Conservation (phyloP, 2,329 filamentous ascomycete genomes). For the Periconia sp. region DNA sequence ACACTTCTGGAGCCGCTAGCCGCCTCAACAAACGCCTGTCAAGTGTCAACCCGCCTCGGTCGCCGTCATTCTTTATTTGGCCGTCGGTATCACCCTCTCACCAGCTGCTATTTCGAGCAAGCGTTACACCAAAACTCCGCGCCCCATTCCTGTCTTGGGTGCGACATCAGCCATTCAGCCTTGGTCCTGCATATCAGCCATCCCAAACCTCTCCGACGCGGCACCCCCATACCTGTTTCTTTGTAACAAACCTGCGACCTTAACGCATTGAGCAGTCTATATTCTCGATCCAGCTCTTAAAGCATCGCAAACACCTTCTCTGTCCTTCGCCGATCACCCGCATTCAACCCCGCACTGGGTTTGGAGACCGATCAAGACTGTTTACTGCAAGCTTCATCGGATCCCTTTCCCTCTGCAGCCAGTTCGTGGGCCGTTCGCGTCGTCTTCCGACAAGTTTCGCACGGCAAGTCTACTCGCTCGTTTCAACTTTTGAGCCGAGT, state of each 20-base stretch:
- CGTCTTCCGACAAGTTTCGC: slow-evolving; percentile 12
- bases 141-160: slow-evolving; percentile 38
- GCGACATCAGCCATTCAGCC: slow-evolving; percentile 44
- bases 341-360: slow-evolving; percentile 38
- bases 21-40: slow-evolving; percentile 31
- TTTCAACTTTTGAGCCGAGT: slow-evolving; percentile 9
- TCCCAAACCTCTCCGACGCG: slow-evolving; percentile 31
- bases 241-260: slow-evolving; percentile 33
- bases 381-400: slow-evolving; percentile 29
- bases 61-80: slow-evolving; percentile 39
- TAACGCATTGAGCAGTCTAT: slow-evolving; percentile 28
- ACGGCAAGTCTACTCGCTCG: slow-evolving; percentile 7
- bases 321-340: slow-evolving; percentile 37
- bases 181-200: slow-evolving; percentile 39
- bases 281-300: slow-evolving; percentile 27
- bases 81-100: slow-evolving; percentile 31
- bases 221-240: slow-evolving; percentile 24
- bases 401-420: slow-evolving; percentile 28
- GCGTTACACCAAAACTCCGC: slow-evolving; percentile 41
- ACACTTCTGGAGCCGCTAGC: slow-evolving; percentile 35
- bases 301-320: slow-evolving; percentile 29
- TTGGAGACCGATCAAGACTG: slow-evolving; percentile 33
- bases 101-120: slow-evolving; percentile 42
- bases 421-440: slow-evolving; percentile 22
- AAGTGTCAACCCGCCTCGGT: slow-evolving; percentile 25